Conservation (phyloP, 176 grass and related monocot genomes). For the Avena insularis region DNA sequence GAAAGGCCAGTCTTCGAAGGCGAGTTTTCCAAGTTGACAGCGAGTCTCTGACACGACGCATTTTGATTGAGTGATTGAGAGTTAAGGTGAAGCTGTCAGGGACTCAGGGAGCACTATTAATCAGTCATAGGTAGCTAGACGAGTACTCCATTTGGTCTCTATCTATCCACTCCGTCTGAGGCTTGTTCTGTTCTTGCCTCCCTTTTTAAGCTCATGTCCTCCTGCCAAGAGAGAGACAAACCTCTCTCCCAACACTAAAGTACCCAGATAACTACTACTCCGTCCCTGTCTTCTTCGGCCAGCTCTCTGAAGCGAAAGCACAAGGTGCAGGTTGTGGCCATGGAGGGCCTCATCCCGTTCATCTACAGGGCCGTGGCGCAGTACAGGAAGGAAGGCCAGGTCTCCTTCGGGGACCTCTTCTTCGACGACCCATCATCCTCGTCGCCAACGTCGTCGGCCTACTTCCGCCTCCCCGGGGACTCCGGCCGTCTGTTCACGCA, state of each 20-base stretch:
- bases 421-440: constrained; percentile 67
- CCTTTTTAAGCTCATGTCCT: constrained; percentile 53
- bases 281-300: constrained; percentile 11
- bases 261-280: not conserved
- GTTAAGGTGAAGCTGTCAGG: constrained; percentile 34
- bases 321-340: not conserved
- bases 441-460: constrained; percentile 46
- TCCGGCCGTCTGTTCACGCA: constrained; percentile 57
- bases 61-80: constrained; percentile 2
- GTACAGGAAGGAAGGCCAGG: constrained; percentile 63
- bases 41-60: constrained; percentile 16
- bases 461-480: constrained; percentile 65
- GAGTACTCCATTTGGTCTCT: constrained; percentile 44
- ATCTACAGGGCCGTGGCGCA: constrained; percentile 78
- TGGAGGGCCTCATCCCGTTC: constrained; percentile 91
- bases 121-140: not conserved
- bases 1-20: constrained; percentile 53
- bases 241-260: not conserved
- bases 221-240: not conserved
- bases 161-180: constrained; percentile 51
- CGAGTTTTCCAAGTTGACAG: constrained; percentile 59
- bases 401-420: constrained; percentile 57
- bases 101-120: not conserved
- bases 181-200: constrained; percentile 28
- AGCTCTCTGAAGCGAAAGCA: constrained; percentile 29